Evolutionary conservation across 2,329 filamentous ascomycete species (phyloP), one percentile per base, ranked within the genome.

Genomic region (Calonectria honghensis): DNA sequence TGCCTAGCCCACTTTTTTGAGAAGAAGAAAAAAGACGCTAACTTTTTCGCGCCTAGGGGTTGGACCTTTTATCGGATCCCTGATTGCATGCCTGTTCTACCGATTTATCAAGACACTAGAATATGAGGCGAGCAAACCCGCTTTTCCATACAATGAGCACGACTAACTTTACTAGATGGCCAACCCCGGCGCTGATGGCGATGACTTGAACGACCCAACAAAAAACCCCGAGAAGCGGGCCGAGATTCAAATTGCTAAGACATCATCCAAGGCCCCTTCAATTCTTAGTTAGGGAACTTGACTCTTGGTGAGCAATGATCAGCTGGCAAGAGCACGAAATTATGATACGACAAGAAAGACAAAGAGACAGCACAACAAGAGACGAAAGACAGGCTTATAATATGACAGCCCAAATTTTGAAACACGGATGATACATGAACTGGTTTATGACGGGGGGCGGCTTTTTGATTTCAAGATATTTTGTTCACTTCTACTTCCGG

Each of bases 131-230:
- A 74, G 78, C 27, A 16, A 7, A 14, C 32, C 41, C 35, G 13
- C 1, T 7, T 5, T 27, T 13, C 14, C 7, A 13, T 9, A 20
- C 35, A 54, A 2, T 18, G 10, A 20, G 32, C 51, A 37, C 69
- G 54, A 77, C 29, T 41, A n/a, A 31, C 41, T 6, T 6, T 45
- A 41, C 32, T 35, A 86, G 81, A 87, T 87, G 85, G 87, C 85
- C 14, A 88, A 88, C 74, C 87, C 87, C 29, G 86, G 86, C 16
- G 86, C 87, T 29, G 87, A 88, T 75, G 86, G 86, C 32, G 86
- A 88, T 71, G 81, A 83, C 45, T 69, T 78, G 31, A 88, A 87
- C 61, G 86, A 88, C 77, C 86, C 86, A 11, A 87, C 86, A 20
- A 83, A 85, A 78, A 88, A 87, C 75, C 84, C 85, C 1, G 84